These are phyloP conservation scores for Euptelea pleiosperma DNA, from an alignment of 164 flowering plant genomes.

Conservation along the genomic window DNA sequence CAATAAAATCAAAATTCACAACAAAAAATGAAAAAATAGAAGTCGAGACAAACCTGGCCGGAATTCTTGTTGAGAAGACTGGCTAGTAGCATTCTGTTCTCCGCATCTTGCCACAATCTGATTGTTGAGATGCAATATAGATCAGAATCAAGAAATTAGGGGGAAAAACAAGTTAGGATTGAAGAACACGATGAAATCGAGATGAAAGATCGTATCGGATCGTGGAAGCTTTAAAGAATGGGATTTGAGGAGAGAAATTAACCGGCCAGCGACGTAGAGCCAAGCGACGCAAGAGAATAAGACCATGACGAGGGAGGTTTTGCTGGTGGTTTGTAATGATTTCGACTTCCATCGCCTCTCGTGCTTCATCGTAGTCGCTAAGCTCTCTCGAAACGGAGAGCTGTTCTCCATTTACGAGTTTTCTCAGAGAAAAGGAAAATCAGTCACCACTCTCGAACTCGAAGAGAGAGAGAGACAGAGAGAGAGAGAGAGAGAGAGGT, in stretches of 20 bases:
- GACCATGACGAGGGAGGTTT: slow-evolving; percentile 55
- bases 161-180: background rate
- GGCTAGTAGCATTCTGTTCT: slow-evolving; percentile 57
- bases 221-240: no score
- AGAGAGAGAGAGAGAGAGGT: no score
- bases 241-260: slow-evolving; percentile 2
- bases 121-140: background rate
- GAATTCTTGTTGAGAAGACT: slow-evolving; percentile 56
- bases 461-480: no score
- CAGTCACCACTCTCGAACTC: no score
- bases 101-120: slow-evolving; percentile 98
- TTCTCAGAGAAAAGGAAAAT: background rate
- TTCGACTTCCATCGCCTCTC: slow-evolving; percentile 63
- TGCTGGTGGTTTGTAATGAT: slow-evolving; percentile 37
- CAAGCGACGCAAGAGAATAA: slow-evolving; percentile 92
- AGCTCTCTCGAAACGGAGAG: slow-evolving; percentile 32
- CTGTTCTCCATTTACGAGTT: slow-evolving; percentile 2
- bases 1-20: background rate
- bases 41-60: slow-evolving; percentile 41
- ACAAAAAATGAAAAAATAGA: background rate
- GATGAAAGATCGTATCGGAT: no score
- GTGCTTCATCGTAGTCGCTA: slow-evolving; percentile 48
- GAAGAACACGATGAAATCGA: background rate
- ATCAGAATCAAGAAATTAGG: background rate
- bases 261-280: slow-evolving; percentile 97